These are phyloP conservation scores for Clitopilus passeckerianus DNA, from an alignment of 768 basidiomycete species.

Conservation along the genomic window DNA sequence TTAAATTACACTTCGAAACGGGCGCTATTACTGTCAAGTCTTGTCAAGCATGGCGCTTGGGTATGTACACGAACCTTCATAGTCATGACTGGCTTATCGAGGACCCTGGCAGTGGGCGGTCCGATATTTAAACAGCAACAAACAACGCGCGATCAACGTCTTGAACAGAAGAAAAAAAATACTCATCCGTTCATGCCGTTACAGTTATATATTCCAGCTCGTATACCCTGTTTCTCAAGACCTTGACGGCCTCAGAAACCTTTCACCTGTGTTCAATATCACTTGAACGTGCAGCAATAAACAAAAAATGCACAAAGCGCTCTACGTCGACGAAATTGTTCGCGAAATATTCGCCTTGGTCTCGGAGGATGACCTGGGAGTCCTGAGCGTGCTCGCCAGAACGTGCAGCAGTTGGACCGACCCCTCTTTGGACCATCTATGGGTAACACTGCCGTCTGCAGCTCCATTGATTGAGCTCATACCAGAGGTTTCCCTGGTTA, in stretches of 20 bases:
- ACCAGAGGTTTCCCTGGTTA: slow-evolving; percentile 18
- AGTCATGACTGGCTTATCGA: too few relatives aligned
- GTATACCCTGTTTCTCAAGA: background rate
- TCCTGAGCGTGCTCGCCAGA: slow-evolving; percentile 31
- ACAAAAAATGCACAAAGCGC: slow-evolving; percentile 32
- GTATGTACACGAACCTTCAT: too few relatives aligned
- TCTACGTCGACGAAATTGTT: slow-evolving; percentile 47
- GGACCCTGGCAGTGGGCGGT: background rate
- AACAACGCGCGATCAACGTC: background rate
- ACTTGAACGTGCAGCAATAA: background rate
- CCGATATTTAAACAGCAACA: background rate
- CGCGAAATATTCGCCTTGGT: slow-evolving; percentile 33
- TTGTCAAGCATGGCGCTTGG: too few relatives aligned
- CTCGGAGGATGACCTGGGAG: slow-evolving; percentile 18
- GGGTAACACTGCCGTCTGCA: slow-evolving; percentile 35
- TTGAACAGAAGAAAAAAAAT: background rate
- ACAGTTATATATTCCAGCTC: background rate
- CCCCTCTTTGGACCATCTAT: slow-evolving; percentile 42
- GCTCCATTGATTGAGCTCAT: slow-evolving; percentile 36
- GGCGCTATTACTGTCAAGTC: too few relatives aligned
- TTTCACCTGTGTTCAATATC: too few relatives aligned
- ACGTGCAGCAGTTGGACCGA: slow-evolving; percentile 43
- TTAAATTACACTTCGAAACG: too few relatives aligned
- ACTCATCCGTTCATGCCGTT: background rate
- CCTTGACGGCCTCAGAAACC: background rate